phyloP scores from a whole-genome alignment of 2,329 filamentous ascomycete genomes.

The Epichloe hybrida region DNA sequence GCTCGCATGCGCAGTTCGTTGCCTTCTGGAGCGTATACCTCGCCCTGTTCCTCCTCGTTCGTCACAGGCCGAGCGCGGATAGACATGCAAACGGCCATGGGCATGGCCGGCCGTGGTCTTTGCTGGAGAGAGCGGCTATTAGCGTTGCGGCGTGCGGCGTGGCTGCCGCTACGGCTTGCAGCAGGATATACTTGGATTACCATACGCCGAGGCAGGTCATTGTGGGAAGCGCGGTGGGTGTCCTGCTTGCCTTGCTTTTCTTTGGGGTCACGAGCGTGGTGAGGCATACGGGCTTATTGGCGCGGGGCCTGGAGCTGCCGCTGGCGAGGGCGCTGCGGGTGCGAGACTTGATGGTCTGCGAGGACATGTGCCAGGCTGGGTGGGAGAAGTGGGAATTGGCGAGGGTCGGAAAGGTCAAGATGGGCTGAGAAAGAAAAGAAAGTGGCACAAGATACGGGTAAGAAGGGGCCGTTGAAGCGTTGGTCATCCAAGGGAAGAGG shows the following conservation, averaged over 20 bases:
- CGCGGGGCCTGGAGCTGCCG: constrained; percentile 56
- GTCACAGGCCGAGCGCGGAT: constrained; percentile 47
- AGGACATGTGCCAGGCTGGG: constrained; percentile 80
- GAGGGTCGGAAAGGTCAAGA: constrained; percentile 20
- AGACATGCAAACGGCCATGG: not conserved
- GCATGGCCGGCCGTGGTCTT: constrained; percentile 35
- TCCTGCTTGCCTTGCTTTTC: constrained; percentile 61
- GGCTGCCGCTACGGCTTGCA: constrained; percentile 61
- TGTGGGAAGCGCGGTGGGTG: constrained; percentile 62
- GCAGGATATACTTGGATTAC: constrained; percentile 82
- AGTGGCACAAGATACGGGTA: not conserved
- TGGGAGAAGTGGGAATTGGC: constrained; percentile 80
- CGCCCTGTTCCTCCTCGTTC: constrained; percentile 68
- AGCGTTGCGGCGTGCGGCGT: constrained; percentile 43
- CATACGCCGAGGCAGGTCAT: constrained; percentile 80
- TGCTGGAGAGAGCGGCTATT: constrained; percentile 43
- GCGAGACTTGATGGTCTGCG: constrained; percentile 72
- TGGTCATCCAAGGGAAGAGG: no score
- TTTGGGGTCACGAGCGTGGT: constrained; percentile 57
- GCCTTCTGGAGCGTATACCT: constrained; percentile 82
- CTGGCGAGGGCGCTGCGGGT: constrained; percentile 55
- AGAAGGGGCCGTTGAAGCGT: no score
- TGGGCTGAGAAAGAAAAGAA: not conserved
- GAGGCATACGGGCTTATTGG: constrained; percentile 54
- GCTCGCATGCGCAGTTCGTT: constrained; percentile 88